A percentile compares a stretch with the other conserved stretches of the same genome.
Conservation (phyloP, 331 rosid genomes). For the Prunus yedoensis region DNA sequence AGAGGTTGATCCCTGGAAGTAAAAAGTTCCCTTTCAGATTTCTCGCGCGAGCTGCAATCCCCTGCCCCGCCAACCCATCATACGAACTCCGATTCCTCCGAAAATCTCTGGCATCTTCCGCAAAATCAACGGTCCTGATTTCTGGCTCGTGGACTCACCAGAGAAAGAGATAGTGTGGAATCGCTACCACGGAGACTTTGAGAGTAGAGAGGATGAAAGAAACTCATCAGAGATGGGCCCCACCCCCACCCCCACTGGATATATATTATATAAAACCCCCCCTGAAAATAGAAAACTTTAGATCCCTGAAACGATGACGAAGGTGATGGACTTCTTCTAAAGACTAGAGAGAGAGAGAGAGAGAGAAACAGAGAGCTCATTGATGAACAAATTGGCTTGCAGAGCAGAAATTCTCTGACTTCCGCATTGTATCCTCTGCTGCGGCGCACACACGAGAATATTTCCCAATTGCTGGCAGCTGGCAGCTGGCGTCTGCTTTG, state of each 20-base stretch:
- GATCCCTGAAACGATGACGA: constrained; percentile 4
- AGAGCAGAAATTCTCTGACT: neutral
- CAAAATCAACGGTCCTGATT: neutral
- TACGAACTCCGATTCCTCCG: neutral
- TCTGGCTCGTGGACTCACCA: neutral
- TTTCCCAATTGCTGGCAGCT: neutral
- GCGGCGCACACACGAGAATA: neutral
- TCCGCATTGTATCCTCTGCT: neutral
- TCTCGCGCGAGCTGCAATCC: neutral
- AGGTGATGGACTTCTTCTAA: neutral
- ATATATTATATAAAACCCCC: neutral
- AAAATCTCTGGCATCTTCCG: neutral
- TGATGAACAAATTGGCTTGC: neutral
- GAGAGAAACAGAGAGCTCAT: neutral
- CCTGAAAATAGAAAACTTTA: neutral
- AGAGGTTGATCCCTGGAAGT: constrained; percentile 15
- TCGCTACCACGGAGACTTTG: neutral
- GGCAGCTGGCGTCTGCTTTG: neutral
- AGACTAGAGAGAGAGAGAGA: neutral
- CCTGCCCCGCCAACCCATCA: neutral
- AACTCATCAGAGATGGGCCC: constrained; percentile 7
- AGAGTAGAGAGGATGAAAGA: constrained; percentile 10
- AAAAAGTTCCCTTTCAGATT: constrained; percentile 21
- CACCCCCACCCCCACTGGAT: neutral
- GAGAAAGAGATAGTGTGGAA: neutral